Evolutionary conservation across 1,139 yeast genomes (phyloP).

Genomic region (Pichia sp.): DNA sequence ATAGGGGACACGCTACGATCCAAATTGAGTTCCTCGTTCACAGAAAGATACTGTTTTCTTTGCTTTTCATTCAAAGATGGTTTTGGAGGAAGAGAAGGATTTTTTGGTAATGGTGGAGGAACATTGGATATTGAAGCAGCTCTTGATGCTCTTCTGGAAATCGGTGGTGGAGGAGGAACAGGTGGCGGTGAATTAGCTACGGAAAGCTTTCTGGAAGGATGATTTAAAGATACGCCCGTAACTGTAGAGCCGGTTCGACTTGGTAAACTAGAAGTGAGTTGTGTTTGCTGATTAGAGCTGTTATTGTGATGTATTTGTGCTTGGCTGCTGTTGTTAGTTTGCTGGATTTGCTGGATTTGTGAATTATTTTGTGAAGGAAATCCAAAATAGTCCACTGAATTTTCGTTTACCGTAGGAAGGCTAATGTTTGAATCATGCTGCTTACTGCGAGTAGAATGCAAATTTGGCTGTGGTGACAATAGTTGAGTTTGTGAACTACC

Average conservation of each 20-base stretch:
- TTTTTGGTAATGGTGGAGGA: slow-evolving; percentile 19
- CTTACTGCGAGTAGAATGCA: not conserved
- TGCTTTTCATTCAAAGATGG: slow-evolving; percentile 24
- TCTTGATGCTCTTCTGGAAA: slow-evolving; percentile 17
- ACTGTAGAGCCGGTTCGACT: too few relatives aligned
- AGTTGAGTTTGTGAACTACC: not conserved
- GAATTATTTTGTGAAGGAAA: not conserved
- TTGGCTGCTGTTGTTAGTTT: too few relatives aligned
- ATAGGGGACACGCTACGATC: not conserved
- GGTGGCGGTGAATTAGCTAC: slow-evolving; percentile 20
- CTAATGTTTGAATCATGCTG: too few relatives aligned
- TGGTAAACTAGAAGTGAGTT: too few relatives aligned
- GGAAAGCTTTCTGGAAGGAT: slow-evolving; percentile 14
- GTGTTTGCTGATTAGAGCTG: not conserved
- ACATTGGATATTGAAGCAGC: slow-evolving; percentile 14
- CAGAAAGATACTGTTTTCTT: slow-evolving; percentile 22
- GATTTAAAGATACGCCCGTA: too few relatives aligned
- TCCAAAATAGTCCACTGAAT: not conserved
- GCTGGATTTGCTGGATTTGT: too few relatives aligned
- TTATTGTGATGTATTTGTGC: too few relatives aligned
- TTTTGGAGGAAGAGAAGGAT: slow-evolving; percentile 38
- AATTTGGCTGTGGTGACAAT: not conserved
- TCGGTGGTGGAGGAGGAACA: slow-evolving; percentile 30
- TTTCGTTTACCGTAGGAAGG: not conserved
- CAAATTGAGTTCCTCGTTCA: slow-evolving; percentile 5